A percentile compares a stretch with the other conserved stretches of the same genome.
Evolutionary conservation across 2,329 filamentous ascomycete species (phyloP).

Genomic region (Ophiostoma perfectum): DNA sequence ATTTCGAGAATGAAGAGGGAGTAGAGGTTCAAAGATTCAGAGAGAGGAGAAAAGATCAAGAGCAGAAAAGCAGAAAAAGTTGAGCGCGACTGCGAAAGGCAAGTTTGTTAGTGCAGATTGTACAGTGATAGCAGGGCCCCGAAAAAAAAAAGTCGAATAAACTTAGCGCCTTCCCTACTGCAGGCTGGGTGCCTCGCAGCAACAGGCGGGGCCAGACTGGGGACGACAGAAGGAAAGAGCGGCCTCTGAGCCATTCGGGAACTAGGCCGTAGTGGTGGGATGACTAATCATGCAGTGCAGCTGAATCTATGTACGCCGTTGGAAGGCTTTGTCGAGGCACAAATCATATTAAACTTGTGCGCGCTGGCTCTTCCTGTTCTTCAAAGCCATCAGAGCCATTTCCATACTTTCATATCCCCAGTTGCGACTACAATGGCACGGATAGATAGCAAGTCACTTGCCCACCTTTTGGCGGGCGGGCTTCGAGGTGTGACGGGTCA

Average conservation of each 20-base stretch:
- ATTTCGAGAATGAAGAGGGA: neutral
- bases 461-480: neutral
- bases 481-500: slow-evolving; percentile 15
- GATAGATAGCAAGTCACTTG: neutral
- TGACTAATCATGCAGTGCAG: neutral
- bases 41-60: neutral
- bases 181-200: slow-evolving; percentile 6
- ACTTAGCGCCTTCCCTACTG: slow-evolving; percentile 19
- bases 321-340: neutral
- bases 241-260: slow-evolving; percentile 5
- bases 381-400: no score
- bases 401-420: no score
- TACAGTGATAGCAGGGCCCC: neutral
- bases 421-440: neutral
- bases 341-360: neutral
- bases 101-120: slow-evolving; percentile 13
- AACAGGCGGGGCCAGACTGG: slow-evolving; percentile 17
- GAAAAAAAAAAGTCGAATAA: slow-evolving; percentile 20
- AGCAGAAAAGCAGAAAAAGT: slow-evolving; percentile 13
- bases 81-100: slow-evolving; percentile 16
- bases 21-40: neutral
- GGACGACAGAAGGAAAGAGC: neutral
- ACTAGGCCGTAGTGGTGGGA: neutral
- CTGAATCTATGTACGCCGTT: neutral
- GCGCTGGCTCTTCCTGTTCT: no score